Evolutionary conservation across 2,329 filamentous ascomycete genomes (phyloP), one percentile per base, ranked within the genome.

Genomic region (Fusarium mexicanum): DNA sequence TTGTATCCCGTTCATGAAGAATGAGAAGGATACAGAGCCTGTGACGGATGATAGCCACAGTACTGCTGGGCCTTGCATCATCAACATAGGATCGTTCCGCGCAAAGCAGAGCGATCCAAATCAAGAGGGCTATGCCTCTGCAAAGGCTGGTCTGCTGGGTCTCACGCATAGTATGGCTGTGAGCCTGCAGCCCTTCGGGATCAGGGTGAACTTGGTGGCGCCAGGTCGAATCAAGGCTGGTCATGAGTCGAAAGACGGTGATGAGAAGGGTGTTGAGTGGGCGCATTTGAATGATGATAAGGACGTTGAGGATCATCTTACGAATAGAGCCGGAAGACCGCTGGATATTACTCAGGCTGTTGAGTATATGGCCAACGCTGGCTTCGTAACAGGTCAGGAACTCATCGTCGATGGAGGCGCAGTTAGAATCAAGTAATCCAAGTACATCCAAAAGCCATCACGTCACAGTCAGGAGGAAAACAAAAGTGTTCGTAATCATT

Each of bases 141-240:
- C 67, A 6, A 69, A 69, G 24, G 51, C 65, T 16, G 67, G 67
- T 16, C 8, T 69, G 5, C 1, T 64, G 2, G 67, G 67, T 14
- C 65, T 69, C 4, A 69, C 67, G 2, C 67, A 69, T 5, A 69
- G 67, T 1, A 69, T 69, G 65, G 67, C 67, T 35, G 65, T 69
- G 0, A 69, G 67, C 7, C 35, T 69, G 3, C 35, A 69, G 4
- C 67, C 24, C 0, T 64, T 24, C 2, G 65, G 67, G 0, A 69
- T 69, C 8, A 67, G 67, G 8, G 67, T 69, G 10, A 69, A 69
- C 3, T 7, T 69, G 2, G 65, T 69, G 3, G 67, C 67, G 2
- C 67, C 67, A 1, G 67, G 67, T 4, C 58, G 67, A 4, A 69
- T 69, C 35, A 69, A 58, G 13, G 67, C 40, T 3, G 22, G 18